A percentile compares a stretch with the other conserved stretches of the same genome.
phyloP scores from a whole-genome alignment of 106 monocot species.

The Dioscorea alata region DNA sequence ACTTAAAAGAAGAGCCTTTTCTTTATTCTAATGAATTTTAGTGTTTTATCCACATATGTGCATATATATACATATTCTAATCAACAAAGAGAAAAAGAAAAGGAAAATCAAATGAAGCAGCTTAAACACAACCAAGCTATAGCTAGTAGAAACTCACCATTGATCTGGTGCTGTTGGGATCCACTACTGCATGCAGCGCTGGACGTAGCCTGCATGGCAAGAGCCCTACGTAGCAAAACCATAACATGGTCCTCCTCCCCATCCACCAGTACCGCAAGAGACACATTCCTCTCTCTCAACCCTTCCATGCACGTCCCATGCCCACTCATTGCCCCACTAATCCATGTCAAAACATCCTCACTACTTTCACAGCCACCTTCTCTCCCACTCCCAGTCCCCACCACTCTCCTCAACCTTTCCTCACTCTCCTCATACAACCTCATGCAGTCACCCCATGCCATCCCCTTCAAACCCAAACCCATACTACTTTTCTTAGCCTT shows the following conservation, averaged over 20 bases:
- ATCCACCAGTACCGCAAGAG: not conserved
- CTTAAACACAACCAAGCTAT: no score
- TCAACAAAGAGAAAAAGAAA: no score
- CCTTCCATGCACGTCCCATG: slow-evolving; percentile 33
- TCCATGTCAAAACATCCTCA: slow-evolving; percentile 24
- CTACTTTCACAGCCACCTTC: no score
- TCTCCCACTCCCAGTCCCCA: not conserved
- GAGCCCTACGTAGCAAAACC: slow-evolving; percentile 6
- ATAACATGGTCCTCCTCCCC: not conserved
- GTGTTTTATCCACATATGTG: no score
- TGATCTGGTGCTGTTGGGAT: not conserved
- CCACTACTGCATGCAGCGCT: not conserved
- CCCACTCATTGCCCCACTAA: slow-evolving; percentile 28
- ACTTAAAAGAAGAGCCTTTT: no score
- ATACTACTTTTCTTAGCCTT: no score
- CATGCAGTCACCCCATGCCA: slow-evolving; percentile 24
- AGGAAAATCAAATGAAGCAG: no score
- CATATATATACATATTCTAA: not conserved
- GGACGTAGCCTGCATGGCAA: slow-evolving; percentile 1
- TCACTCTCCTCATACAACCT: slow-evolving; percentile 30
- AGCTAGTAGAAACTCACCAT: no score
- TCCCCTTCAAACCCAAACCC: not conserved
- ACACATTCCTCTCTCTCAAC: not conserved
- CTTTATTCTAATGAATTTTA: no score
- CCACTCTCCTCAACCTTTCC: slow-evolving; percentile 13